Evolutionary conservation across 495 filamentous ascomycete genomes (phyloP), one percentile per base, ranked within the genome.

Genomic region (Mycothermus thermophilus): DNA sequence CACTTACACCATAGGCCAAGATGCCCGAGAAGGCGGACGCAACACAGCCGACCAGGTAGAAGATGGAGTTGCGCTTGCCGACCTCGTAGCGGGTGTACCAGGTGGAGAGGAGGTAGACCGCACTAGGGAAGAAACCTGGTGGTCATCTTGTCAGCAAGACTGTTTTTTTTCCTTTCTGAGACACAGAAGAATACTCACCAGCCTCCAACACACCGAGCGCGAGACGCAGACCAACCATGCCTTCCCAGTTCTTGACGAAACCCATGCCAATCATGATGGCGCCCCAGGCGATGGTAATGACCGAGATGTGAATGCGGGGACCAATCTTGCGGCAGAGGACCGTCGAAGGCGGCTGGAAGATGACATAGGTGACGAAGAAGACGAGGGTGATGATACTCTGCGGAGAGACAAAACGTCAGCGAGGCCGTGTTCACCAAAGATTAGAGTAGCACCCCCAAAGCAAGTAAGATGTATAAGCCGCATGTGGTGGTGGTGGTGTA

Each of bases 51-150:
- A 78, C 63, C 17, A 79, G 57, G 45, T 78, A 80, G 50, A 80
- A 81, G 28, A 68, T 39, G 1, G 72, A 67, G 49, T 75, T 75
- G 4, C 77, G 66, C 47, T 75, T 77, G 18, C 72, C 71, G 12
- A 80, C 59, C 38, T 80, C 75, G 41, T 65, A 79, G 43, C 74
- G 51, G 4, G 68, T 69, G 44, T 79, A 79, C 75, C 75, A 79
- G 27, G 69, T 75, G 22, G 59, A 66, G 2, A 80, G 60, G 10
- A 79, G 55, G 44, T 78, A 80, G 1, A 74, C 70, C 31, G 69
- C 74, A 27, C 68, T 42, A 12, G 77, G 77, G 50, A 75, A 78
- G 47, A 76, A 81, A 32, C 50, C 47, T 50, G 25, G 9, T 11
- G 1, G 2, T 20, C n/a, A n/a, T n/a, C n/a, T n/a, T 13, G 24